Percentiles rank a stretch among this genome's conserved stretches.
These are phyloP conservation scores for Gnomoniopsis smithogilvyi DNA, from an alignment of 2,329 filamentous ascomycete genomes.

Conservation along the genomic window DNA sequence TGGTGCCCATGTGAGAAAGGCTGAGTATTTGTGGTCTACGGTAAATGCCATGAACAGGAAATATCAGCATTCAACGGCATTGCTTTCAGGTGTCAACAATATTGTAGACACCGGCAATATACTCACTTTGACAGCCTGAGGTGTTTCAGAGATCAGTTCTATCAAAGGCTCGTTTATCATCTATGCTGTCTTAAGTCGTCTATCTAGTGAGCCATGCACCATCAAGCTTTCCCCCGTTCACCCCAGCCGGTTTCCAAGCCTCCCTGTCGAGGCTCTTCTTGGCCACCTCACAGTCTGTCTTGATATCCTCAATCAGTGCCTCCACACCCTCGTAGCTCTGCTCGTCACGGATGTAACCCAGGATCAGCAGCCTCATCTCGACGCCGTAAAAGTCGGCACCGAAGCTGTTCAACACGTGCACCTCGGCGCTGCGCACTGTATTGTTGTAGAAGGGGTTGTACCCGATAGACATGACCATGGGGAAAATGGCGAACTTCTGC, in stretches of 20 bases:
- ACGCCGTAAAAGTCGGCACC: slow-evolving; percentile 79
- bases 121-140: no score
- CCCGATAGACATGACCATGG: slow-evolving; percentile 91
- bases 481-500: slow-evolving; percentile 51
- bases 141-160: no score
- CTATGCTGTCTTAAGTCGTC: not conserved
- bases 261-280: slow-evolving; percentile 65
- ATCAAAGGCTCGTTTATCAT: not conserved
- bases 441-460: slow-evolving; percentile 99
- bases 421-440: slow-evolving; percentile 79
- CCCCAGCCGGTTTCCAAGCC: slow-evolving; percentile 49
- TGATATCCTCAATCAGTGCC: slow-evolving; percentile 83
- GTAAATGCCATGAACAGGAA: no score
- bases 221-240: slow-evolving; percentile 25
- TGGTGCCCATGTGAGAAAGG: slow-evolving; percentile 1
- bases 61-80: not conserved
- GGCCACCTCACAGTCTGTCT: slow-evolving; percentile 82
- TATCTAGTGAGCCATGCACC: slow-evolving; percentile 19
- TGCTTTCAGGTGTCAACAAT: no score
- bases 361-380: slow-evolving; percentile 73
- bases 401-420: slow-evolving; percentile 82
- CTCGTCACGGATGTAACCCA: slow-evolving; percentile 88
- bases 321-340: slow-evolving; percentile 83
- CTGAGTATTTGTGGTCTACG: no score
- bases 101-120: no score